Evolutionary conservation across 2,329 filamentous ascomycete species (phyloP), one percentile per base, ranked within the genome.

Genomic region (Beauveria brongniartii): DNA sequence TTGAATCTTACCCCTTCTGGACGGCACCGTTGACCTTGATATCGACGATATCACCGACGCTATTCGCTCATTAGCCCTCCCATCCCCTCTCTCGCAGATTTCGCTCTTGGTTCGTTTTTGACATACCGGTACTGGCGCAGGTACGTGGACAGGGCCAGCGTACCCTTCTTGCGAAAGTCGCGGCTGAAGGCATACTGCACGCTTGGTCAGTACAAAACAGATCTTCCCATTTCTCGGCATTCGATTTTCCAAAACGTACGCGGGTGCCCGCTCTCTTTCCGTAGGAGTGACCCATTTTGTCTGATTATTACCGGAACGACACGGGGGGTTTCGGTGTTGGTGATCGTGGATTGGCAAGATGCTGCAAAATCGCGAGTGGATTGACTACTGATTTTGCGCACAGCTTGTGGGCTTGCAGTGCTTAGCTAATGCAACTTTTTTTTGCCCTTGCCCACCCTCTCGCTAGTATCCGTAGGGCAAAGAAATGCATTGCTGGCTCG

Each of bases 21-120:
- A 95, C 90, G 75, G 92, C 94, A 89, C 92, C 94, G 84, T 99
- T 97, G 76, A 90, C 90, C 82, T 96, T 95, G 78, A 99, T 91
- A 78, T 99, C 94, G 75, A 99, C 94, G 72, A 97, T 97, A 76
- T 99, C 94, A 79, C 94, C 94, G 75, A 99, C 94, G 78, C 88
- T 91, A 72, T 65, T 60, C 41, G 20, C 50, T 28, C 22, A 30
- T 60, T 60, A 60, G 58, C 58, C 41, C 37, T 46, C 28, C 12
- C 24, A 24, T 28, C 40, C 68, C 62, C 68, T 63, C 55, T 67
- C 74, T 87, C 74, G 85, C 78, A 71, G 52, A 24, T 55, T 64
- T 16, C 58, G 54, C 61, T 52, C 55, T 54, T 28, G 56, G 5
- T 56, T 55, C 26, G 30, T 8, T 34, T 63, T 57, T 63, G 61